Evolutionary conservation across 257 asterid species (phyloP).

Genomic region (Asclepias syriaca): DNA sequence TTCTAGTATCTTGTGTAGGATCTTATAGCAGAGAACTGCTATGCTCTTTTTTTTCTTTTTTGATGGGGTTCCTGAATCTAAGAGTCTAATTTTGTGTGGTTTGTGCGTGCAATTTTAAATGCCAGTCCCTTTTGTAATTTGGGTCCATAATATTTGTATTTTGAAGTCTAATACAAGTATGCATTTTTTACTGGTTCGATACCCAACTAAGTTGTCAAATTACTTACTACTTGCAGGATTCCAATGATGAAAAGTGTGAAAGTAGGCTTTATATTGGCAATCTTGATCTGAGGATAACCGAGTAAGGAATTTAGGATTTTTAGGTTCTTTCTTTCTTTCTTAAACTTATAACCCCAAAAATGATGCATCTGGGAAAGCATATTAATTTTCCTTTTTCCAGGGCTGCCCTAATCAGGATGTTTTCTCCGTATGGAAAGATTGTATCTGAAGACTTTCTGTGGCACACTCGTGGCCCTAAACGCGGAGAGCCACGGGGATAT

Average conservation of each 20-base stretch:
- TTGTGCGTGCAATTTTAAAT: background rate
- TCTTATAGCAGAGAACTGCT: background rate
- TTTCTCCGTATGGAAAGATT: conserved; percentile 70
- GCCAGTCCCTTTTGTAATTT: background rate
- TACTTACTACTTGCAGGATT: conserved; percentile 38
- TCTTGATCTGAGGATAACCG: conserved; percentile 83
- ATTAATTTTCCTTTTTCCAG: conserved; percentile 29
- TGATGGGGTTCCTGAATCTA: background rate
- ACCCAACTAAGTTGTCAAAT: background rate
- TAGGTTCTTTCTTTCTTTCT: conserved; percentile 13
- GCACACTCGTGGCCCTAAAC: conserved; percentile 94
- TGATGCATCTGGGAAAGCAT: background rate
- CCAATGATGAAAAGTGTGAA: conserved; percentile 50
- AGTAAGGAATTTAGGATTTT: conserved; percentile 29
- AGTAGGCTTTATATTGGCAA: conserved; percentile 78
- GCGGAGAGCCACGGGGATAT: conserved; percentile 76
- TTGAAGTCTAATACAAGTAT: background rate
- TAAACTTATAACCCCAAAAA: background rate
- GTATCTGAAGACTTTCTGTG: conserved; percentile 84
- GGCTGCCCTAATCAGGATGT: conserved; percentile 83
- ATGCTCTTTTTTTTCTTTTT: background rate
- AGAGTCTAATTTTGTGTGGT: background rate
- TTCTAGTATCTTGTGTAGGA: background rate
- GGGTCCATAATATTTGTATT: background rate
- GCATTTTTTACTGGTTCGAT: background rate